A percentile compares a stretch with the other conserved stretches of the same genome.
Evolutionary conservation across 2,329 filamentous ascomycete genomes (phyloP).

Genomic region (Sclerotiophoma versabilis): DNA sequence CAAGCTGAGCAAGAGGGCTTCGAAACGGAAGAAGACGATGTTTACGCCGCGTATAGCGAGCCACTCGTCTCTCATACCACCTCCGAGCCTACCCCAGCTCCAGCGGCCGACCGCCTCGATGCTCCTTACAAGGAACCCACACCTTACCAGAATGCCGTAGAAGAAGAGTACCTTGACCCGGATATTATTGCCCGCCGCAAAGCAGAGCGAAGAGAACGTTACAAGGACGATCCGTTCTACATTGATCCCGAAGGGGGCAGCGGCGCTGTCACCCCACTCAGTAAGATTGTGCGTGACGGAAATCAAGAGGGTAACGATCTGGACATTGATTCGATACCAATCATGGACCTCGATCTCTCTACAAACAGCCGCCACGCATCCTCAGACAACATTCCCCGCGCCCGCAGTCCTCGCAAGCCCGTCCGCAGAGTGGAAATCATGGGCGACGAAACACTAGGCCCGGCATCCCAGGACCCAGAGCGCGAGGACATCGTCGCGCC

Average conservation of each 20-base stretch:
- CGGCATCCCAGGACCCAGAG: conserved; percentile 39
- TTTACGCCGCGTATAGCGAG: conserved; percentile 57
- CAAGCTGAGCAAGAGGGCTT: conserved; percentile 56
- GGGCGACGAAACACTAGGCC: conserved; percentile 57
- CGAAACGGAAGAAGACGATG: conserved; percentile 53
- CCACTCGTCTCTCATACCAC: conserved; percentile 40
- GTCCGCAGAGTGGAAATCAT: conserved; percentile 54
- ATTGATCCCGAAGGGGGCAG: conserved; percentile 67
- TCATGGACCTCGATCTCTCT: conserved; percentile 87
- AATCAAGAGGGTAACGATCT: conserved; percentile 75
- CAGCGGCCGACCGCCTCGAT: conserved; percentile 56
- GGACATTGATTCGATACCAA: conserved; percentile 93
- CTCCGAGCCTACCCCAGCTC: conserved; percentile 25
- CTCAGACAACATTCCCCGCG: conserved; percentile 28
- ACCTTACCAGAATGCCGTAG: conserved; percentile 56
- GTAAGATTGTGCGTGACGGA: conserved; percentile 71
- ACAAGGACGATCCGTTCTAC: conserved; percentile 95
- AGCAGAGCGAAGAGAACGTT: conserved; percentile 78
- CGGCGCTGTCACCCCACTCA: conserved; percentile 76
- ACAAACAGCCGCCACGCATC: conserved; percentile 21
- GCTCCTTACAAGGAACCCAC: conserved; percentile 44
- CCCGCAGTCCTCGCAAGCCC: conserved; percentile 41
- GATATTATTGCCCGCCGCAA: conserved; percentile 77
- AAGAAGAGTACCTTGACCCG: conserved; percentile 68
- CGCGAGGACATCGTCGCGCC: conserved; percentile 43